These are phyloP conservation scores for Zygotorulaspora chibaensis DNA, from an alignment of 805 yeast species.

Conservation along the genomic window DNA sequence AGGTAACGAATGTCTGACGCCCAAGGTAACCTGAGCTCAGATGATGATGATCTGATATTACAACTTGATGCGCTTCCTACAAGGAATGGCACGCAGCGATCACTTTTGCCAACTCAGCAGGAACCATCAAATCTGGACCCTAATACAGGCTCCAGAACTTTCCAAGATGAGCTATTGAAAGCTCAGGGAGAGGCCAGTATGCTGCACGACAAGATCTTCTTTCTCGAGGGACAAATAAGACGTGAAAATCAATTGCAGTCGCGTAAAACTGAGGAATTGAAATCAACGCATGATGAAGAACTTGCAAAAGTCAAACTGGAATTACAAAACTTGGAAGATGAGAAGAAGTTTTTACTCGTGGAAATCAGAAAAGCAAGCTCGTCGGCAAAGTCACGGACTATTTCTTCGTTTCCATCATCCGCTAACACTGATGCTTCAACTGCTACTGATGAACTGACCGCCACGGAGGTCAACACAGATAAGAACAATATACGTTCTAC, in stretches of 20 bases:
- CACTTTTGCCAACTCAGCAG: neutral
- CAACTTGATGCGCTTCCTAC: conserved; percentile 45
- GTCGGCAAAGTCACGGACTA: conserved; percentile 15
- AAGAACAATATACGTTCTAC: neutral
- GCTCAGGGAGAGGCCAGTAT: conserved; percentile 82
- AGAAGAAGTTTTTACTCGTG: conserved; percentile 49
- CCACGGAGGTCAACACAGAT: conserved; percentile 1
- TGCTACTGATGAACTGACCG: conserved; percentile 9
- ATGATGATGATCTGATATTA: conserved; percentile 43
- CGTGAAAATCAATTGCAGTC: conserved; percentile 36
- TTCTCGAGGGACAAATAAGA: conserved; percentile 40
- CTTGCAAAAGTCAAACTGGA: conserved; percentile 39
- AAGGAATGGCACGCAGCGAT: conserved; percentile 11
- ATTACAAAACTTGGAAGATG: conserved; percentile 46
- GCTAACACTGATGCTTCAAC: conserved; percentile 4
- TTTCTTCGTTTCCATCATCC: conserved; percentile 2
- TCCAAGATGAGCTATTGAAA: conserved; percentile 36
- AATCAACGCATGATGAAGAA: conserved; percentile 29
- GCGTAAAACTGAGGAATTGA: conserved; percentile 26
- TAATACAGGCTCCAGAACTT: neutral
- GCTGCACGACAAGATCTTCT: conserved; percentile 58
- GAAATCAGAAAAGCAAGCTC: conserved; percentile 38
- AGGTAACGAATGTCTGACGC: conserved; percentile 1
- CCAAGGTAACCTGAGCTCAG: conserved; percentile 7
- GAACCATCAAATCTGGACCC: neutral